A percentile compares a stretch with the other conserved stretches of the same genome.
Conservation (phyloP, 305 asterid genomes). For the Ruellia speciosa region DNA sequence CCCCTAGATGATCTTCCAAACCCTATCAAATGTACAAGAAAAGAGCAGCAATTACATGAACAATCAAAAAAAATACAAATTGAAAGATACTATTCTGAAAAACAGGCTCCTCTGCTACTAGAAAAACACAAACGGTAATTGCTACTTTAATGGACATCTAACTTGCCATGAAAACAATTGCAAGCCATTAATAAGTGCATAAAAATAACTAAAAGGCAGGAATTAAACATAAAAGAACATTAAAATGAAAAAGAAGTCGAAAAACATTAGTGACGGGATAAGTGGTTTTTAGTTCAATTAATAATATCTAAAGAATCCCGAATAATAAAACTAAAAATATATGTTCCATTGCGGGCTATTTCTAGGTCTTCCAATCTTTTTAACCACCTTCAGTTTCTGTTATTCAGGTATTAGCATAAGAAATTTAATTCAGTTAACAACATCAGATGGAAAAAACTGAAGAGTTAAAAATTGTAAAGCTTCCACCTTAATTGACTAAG, state of each 20-base stretch:
- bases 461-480: no score
- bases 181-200: no score
- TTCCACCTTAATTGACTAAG: no score
- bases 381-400: not conserved
- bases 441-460: no score
- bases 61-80: not conserved
- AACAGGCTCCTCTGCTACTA: no score
- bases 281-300: no score
- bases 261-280: not conserved
- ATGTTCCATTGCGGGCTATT: not conserved
- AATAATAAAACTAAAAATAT: not conserved
- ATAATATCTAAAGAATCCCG: not conserved
- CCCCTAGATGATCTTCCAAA: conserved; percentile 97
- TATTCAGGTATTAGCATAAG: not conserved
- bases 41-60: not conserved
- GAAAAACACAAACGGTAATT: not conserved
- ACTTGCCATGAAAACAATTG: not conserved
- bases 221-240: no score
- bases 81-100: not conserved
- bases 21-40: conserved; percentile 42
- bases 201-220: no score
- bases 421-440: no score
- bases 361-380: not conserved
- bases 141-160: not conserved
- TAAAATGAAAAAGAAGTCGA: no score